Evolutionary conservation across 78 protist genomes (phyloP).

Genomic region (Mastigamoeba balamuthi): DNA sequence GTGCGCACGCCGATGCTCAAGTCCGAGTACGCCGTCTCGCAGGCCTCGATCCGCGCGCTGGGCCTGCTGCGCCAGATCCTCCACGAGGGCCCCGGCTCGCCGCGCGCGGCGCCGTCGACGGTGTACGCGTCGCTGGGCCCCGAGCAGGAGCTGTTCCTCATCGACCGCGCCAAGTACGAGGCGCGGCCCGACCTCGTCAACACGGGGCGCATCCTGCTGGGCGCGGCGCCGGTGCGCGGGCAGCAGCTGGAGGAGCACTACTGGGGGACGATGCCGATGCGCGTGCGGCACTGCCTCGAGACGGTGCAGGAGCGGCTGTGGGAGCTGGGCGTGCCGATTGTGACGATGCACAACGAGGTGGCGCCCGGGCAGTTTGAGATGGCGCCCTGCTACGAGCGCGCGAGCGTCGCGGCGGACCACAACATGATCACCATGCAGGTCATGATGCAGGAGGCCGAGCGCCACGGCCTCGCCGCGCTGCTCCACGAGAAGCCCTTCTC

Average conservation of each 20-base stretch:
- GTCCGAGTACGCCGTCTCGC: conserved; percentile 17
- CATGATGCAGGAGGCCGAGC: conserved; percentile 15
- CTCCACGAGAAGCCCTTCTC: conserved; percentile 91
- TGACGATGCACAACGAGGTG: conserved; percentile 84
- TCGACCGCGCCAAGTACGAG: conserved; percentile 59
- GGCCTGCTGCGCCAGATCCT: too few species aligned
- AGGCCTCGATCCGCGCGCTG: conserved; percentile 14
- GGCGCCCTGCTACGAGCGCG: conserved; percentile 73
- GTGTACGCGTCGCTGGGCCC: conserved; percentile 48
- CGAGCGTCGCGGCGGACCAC: conserved; percentile 70
- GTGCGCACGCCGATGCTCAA: conserved; percentile 84
- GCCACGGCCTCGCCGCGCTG: conserved; percentile 58
- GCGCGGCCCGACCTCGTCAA: conserved; percentile 70
- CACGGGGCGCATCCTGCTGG: conserved; percentile 68
- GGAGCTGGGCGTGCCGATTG: conserved; percentile 74
- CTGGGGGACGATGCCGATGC: conserved; percentile 59
- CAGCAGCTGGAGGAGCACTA: conserved; percentile 88
- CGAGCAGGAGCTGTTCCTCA: conserved; percentile 86
- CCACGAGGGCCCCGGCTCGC: too few species aligned
- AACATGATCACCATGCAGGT: conserved; percentile 81
- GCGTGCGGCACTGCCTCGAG: conserved; percentile 48
- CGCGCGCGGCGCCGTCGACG: too few species aligned
- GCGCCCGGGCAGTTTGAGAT: conserved; percentile 91
- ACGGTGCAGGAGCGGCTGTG: conserved; percentile 65
- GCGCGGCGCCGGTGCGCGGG: conserved; percentile 66